phyloP scores from a whole-genome alignment of 768 basidiomycete genomes.

The Trametes cubensis region DNA sequence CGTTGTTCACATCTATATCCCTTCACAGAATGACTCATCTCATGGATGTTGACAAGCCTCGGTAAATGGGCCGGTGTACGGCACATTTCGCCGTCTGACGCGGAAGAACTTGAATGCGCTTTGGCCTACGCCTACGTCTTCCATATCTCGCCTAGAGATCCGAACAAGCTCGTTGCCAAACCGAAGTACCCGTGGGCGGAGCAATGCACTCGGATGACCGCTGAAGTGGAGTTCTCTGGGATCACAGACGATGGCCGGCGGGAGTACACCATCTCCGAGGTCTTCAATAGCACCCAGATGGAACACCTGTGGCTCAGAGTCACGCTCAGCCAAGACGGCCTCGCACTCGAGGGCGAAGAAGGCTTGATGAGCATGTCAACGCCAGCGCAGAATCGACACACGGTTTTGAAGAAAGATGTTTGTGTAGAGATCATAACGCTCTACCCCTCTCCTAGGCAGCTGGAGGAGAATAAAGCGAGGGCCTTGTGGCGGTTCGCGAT shows the following conservation, averaged over 20 bases:
- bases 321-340: not conserved
- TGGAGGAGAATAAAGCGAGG: conserved; percentile 28
- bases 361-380: not conserved
- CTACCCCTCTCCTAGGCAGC: conserved; percentile 31
- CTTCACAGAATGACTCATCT: not conserved
- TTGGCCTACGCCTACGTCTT: not conserved
- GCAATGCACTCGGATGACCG: not conserved
- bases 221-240: not conserved
- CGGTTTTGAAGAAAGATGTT: not conserved
- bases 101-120: too few species aligned
- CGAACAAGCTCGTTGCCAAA: not conserved
- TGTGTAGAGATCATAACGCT: conserved; percentile 31
- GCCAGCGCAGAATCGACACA: not conserved
- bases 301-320: not conserved
- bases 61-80: not conserved
- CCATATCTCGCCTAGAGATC: not conserved
- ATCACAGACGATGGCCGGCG: not conserved
- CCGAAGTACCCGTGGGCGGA: not conserved
- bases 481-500: conserved; percentile 39
- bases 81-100: not conserved
- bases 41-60: not conserved
- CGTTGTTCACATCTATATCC: not conserved
- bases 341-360: not conserved
- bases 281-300: not conserved
- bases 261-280: not conserved